Conservation (phyloP, 164 flowering plant species). For the Nymphaea colorata region DNA sequence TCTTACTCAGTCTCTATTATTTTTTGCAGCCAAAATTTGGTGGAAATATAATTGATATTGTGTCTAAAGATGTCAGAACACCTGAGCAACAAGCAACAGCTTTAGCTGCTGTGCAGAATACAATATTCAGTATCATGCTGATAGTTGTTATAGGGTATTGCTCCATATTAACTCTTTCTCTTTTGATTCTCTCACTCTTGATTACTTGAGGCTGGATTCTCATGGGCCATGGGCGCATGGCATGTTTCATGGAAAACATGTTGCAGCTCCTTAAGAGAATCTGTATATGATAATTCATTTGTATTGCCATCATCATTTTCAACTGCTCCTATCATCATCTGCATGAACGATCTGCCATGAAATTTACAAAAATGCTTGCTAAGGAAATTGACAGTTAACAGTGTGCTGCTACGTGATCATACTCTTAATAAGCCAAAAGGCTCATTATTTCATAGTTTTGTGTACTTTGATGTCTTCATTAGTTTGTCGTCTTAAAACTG, state of each 20-base stretch:
- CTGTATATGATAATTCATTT: too few species aligned
- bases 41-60: conserved; percentile 90
- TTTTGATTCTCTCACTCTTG: neutral
- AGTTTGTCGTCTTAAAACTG: too few species aligned
- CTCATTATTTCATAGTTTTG: neutral
- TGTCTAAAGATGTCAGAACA: conserved; percentile 54
- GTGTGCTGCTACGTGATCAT: neutral
- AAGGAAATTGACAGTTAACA: too few species aligned
- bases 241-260: too few species aligned
- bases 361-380: too few species aligned
- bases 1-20: conserved; percentile 1
- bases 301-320: too few species aligned
- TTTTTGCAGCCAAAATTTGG: conserved; percentile 87
- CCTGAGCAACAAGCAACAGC: conserved; percentile 71
- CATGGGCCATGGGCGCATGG: too few species aligned
- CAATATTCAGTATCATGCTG: conserved; percentile 50
- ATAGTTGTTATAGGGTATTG: conserved; percentile 82
- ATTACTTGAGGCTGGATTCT: too few species aligned
- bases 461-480: too few species aligned
- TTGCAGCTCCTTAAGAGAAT: too few species aligned
- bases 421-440: neutral
- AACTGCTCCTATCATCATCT: too few species aligned
- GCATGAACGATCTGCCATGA: too few species aligned
- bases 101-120: conserved; percentile 46
- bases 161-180: neutral